These are phyloP conservation scores for Benincasa hispida DNA, from an alignment of 306 rosid genomes.

Conservation along the genomic window DNA sequence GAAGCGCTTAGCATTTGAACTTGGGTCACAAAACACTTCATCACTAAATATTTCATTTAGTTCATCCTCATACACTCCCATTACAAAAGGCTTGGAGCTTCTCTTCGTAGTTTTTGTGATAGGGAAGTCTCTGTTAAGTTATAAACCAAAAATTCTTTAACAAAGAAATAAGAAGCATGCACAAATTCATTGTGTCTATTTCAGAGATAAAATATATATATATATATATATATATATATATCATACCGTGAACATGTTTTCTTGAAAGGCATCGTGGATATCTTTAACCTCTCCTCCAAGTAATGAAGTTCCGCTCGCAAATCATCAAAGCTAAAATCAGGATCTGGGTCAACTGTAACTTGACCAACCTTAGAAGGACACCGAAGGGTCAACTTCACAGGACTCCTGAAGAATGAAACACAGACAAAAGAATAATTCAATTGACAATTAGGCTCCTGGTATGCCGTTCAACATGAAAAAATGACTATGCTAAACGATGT, in stretches of 20 bases:
- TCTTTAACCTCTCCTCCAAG: conserved; percentile 27
- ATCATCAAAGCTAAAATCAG: conserved; percentile 4
- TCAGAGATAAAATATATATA: too few relatives aligned
- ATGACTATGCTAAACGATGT: not conserved
- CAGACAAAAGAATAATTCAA: not conserved
- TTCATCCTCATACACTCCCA: conserved; percentile 51
- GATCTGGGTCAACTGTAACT: not conserved
- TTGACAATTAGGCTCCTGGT: not conserved
- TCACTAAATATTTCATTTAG: conserved; percentile 27
- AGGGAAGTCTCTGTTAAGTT: conserved; percentile 10
- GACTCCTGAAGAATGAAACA: not conserved
- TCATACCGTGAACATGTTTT: conserved; percentile 35
- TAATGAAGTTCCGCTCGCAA: not conserved
- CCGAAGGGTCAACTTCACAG: not conserved
- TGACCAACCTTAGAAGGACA: not conserved
- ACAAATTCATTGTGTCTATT: not conserved
- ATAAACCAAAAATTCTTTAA: not conserved
- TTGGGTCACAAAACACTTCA: conserved; percentile 21
- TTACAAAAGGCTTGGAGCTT: conserved; percentile 32
- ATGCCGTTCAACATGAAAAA: not conserved
- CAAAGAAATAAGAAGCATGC: not conserved
- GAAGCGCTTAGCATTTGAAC: conserved; percentile 25
- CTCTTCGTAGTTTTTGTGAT: conserved; percentile 19
- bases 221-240: too few relatives aligned
- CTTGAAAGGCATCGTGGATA: conserved; percentile 22